These are phyloP conservation scores for Globisporangium nunn DNA, from an alignment of 352 stramenopile genomes.

Conservation along the genomic window DNA sequence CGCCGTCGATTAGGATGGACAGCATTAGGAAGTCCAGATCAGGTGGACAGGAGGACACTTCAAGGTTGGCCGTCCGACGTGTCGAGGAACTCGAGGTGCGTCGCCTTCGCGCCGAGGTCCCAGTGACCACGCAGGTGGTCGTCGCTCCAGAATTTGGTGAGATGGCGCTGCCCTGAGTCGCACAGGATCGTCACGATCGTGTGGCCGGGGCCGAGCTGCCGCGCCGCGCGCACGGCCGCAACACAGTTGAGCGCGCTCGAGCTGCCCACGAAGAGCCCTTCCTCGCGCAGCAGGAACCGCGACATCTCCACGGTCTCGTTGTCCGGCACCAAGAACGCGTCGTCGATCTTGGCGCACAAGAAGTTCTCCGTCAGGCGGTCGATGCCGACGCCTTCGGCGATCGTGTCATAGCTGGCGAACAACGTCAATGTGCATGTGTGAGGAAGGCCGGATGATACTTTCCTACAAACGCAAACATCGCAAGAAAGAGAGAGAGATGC, in stretches of 20 bases:
- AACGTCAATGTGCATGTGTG: not conserved
- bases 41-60: not conserved
- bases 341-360: constrained; percentile 81
- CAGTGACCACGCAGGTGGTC: constrained; percentile 64
- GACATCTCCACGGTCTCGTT: constrained; percentile 97
- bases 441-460: too few relatives aligned
- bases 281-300: constrained; percentile 92
- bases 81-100: constrained; percentile 68
- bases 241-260: constrained; percentile 85
- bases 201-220: constrained; percentile 72
- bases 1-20: too few relatives aligned
- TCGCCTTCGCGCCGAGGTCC: constrained; percentile 45
- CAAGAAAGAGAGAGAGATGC: not conserved
- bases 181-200: constrained; percentile 85
- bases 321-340: constrained; percentile 88
- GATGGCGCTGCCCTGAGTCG: constrained; percentile 84
- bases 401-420: constrained; percentile 92
- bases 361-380: constrained; percentile 98
- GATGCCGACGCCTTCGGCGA: constrained; percentile 97
- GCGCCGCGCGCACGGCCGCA: constrained; percentile 60
- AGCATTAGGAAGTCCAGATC: too few relatives aligned
- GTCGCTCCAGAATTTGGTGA: constrained; percentile 87
- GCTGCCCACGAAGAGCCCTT: constrained; percentile 95
- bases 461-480: too few relatives aligned
- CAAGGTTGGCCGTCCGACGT: constrained; percentile 61